Conservation (phyloP, 305 asterid species). For the Fraxinus angustifolia region DNA sequence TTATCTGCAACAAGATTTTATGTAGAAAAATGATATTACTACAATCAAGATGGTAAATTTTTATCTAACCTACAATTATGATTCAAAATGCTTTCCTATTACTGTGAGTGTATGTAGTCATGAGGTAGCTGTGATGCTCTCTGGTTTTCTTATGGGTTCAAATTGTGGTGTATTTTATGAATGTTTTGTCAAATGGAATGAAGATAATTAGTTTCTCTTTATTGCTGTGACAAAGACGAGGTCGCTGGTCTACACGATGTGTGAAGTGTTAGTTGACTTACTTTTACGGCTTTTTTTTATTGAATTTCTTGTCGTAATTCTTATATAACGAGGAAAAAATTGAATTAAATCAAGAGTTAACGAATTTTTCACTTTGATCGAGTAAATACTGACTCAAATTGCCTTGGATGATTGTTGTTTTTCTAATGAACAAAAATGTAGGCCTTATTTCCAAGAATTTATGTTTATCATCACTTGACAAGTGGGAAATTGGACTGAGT, state of each 20-base stretch:
- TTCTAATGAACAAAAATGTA: background rate
- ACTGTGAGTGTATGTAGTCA: background rate
- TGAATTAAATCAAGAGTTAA: background rate
- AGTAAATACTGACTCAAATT: background rate
- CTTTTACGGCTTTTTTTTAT: background rate
- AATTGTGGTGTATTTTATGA: background rate
- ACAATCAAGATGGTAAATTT: background rate
- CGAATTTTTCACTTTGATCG: background rate
- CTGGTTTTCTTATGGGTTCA: background rate
- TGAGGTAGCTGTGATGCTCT: background rate
- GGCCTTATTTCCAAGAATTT: background rate
- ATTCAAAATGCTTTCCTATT: background rate
- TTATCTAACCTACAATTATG: background rate
- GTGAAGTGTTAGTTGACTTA: background rate
- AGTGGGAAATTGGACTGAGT: too few relatives aligned
- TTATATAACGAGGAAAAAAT: background rate
- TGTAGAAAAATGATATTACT: background rate
- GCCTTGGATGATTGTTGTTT: background rate
- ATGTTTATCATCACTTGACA: background rate
- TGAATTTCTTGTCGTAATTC: background rate
- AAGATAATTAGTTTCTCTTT: background rate
- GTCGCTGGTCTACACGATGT: background rate
- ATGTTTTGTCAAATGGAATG: background rate
- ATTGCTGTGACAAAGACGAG: background rate
- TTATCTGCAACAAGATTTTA: background rate